phyloP scores from a whole-genome alignment of 768 basidiomycete genomes.

The Trametes meyenii region DNA sequence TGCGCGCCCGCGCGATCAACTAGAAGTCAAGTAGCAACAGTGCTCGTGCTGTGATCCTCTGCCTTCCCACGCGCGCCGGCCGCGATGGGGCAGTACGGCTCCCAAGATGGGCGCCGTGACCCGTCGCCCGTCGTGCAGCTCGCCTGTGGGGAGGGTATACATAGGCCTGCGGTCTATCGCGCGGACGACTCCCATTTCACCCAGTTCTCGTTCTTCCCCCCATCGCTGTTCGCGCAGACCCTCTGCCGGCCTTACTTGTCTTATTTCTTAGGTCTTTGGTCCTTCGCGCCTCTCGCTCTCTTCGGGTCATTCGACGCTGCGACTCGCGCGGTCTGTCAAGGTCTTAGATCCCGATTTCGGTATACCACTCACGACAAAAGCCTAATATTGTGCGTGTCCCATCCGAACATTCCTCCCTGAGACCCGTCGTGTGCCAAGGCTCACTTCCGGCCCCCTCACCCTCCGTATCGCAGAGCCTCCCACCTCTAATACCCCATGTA shows the following conservation, averaged over 20 bases:
- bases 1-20: no score
- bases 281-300: background rate
- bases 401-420: no score
- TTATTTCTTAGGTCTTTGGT: background rate
- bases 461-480: background rate
- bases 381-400: no score
- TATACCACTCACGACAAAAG: no score
- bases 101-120: background rate
- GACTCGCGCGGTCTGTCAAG: no score
- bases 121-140: background rate
- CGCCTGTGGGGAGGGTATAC: background rate
- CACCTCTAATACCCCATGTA: background rate
- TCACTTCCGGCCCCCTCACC: no score
- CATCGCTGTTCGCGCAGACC: background rate
- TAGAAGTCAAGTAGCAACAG: background rate
- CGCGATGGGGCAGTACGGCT: conserved; percentile 1
- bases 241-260: background rate
- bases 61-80: background rate
- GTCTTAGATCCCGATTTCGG: no score
- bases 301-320: background rate
- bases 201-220: background rate
- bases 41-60: no score
- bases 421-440: no score
- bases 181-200: background rate
- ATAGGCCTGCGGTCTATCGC: conserved; percentile 2